Base-by-base conservation (phyloP, 2,329 filamentous ascomycete species). In the Colletotrichum spinosum region DNA sequence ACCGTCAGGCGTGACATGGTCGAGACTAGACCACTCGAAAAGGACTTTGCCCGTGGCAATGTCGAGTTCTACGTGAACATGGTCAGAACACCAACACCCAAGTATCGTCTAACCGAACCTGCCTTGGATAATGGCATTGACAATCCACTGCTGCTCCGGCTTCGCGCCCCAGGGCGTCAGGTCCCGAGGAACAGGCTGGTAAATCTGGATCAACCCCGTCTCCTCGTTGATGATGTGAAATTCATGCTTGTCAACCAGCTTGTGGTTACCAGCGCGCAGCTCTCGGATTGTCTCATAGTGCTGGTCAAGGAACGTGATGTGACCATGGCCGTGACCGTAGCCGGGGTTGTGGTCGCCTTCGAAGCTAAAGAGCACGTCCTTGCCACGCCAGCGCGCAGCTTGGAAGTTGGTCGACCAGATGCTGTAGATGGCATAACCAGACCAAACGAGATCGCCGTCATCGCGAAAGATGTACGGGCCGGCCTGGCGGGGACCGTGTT, bases 381-480 rank as follows among this genome's bases (percentile, higher is more conserved):
- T 74, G 11, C 83, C 85, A 50, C 82, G 80, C 79, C 80, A 87
- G 6, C 77, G 76, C 0, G 75, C 81, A 2, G 78, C 78, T 66
- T 84, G 84, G 73, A 88, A 87, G 70, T 87, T 87, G 65, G 80
- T 80, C 0, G 80, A 72, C 81, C 84, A 86, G 70, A 82, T 82
- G 38, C 79, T 81, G 68, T 81, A 85, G 69, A 83, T 81, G 4
- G 79, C 80, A 58, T 84, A 84, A 2, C 86, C 84, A 1, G 85
- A 87, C 85, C 85, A 88, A 25, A 88, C 77, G 0, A 88, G 76
- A 54, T 87, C 83, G 2, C 85, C 85, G 38, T 84, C 74, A 68
- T 86, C 80, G 6, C 79, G 78, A 68, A 86, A 82, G 68, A 88
- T 88, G 70, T 88, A 88, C 0, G 85, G 82, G 0, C 77, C 84